Conservation (phyloP, 2,329 filamentous ascomycete species). For the Trichoderma lentiforme region DNA sequence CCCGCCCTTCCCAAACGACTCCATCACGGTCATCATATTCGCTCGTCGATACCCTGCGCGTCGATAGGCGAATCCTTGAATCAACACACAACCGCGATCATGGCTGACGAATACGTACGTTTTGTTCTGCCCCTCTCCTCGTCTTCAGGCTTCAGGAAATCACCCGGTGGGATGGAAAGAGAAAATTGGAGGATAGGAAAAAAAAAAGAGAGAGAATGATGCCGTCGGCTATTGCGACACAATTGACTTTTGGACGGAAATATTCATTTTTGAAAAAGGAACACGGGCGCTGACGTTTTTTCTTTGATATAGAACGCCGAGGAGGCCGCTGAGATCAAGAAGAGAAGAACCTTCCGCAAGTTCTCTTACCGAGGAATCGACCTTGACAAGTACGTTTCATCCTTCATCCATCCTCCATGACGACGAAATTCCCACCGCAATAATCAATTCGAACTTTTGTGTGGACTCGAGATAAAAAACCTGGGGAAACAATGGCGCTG, state of each 20-base stretch:
- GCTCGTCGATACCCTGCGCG: constrained; percentile 40
- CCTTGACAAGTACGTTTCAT: constrained; percentile 87
- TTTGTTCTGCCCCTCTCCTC: constrained; percentile 22
- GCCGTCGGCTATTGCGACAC: constrained; percentile 14
- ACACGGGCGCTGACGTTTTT: not conserved
- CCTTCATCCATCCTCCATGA: not conserved
- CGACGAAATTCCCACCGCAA: not conserved
- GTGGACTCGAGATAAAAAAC: not conserved
- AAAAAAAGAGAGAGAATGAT: not conserved
- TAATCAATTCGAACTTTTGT: not conserved
- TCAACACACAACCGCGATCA: constrained; percentile 52
- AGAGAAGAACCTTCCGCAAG: constrained; percentile 99
- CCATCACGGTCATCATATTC: constrained; percentile 40
- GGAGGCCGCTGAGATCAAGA: constrained; percentile 99
- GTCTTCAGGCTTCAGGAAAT: constrained; percentile 19
- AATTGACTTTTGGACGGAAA: not conserved
- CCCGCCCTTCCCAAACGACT: constrained; percentile 32
- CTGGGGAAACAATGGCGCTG: not conserved
- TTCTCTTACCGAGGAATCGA: constrained; percentile 99
- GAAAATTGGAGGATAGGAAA: constrained; percentile 20
- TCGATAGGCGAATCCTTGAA: constrained; percentile 45
- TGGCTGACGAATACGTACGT: constrained; percentile 94
- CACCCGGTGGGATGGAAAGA: not conserved
- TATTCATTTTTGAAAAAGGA: not conserved
- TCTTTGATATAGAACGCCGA: constrained; percentile 71